A percentile compares a stretch with the other conserved stretches of the same genome.
Evolutionary conservation across 2,329 filamentous ascomycete species (phyloP).

Genomic region (Stachybotrys elegans): DNA sequence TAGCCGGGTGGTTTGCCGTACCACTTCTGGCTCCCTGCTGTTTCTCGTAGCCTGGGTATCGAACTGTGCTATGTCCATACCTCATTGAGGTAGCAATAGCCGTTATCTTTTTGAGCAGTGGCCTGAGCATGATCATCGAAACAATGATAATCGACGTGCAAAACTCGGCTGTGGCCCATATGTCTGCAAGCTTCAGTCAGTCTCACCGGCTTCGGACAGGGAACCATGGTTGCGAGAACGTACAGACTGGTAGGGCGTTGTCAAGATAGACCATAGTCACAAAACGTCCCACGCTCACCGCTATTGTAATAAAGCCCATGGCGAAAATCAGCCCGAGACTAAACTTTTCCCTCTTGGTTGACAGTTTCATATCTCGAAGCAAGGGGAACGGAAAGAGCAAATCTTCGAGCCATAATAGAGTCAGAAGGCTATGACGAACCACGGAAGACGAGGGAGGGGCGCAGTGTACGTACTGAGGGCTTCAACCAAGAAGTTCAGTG

Average conservation of each 20-base stretch:
- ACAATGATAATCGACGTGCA: constrained; percentile 13
- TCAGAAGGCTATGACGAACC: no score
- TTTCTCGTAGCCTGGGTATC: not conserved
- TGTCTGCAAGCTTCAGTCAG: constrained; percentile 3
- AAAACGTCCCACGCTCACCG: constrained; percentile 15
- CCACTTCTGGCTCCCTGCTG: not conserved
- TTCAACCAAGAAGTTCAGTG: constrained; percentile 15
- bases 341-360: constrained; percentile 14
- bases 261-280: constrained; percentile 8
- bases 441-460: no score
- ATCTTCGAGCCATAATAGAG: no score
- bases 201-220: not conserved
- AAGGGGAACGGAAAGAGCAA: constrained; percentile 16
- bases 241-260: constrained; percentile 12
- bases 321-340: constrained; percentile 13
- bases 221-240: not conserved
- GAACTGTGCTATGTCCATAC: not conserved
- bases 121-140: constrained; percentile 8
- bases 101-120: constrained; percentile 8
- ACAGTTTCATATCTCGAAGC: constrained; percentile 11
- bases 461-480: constrained; percentile 16
- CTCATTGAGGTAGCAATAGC: constrained; percentile 6
- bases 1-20: no score
- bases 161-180: constrained; percentile 11
- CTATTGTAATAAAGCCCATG: constrained; percentile 14